Evolutionary conservation across 2,329 filamentous ascomycete genomes (phyloP), one percentile per base, ranked within the genome.

Genomic region (Penicillium paneum): DNA sequence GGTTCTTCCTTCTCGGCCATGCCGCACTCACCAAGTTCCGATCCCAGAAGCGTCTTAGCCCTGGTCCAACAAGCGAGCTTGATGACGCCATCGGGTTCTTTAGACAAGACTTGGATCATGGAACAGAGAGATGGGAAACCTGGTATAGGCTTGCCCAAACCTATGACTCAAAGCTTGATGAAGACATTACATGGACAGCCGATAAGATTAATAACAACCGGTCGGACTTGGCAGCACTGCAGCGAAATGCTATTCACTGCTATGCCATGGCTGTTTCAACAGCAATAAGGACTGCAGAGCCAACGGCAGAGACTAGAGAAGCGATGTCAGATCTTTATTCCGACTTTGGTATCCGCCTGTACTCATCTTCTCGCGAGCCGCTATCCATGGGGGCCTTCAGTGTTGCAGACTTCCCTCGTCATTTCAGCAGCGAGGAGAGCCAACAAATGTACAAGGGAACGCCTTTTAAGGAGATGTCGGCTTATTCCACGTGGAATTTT

Each of bases 1-100:
- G 93, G 93, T 96, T 91, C 71, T 96, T 94, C 71, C 77, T 97
- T 29, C 83, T 96, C 58, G 93, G 93, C 19, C 89, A 94, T 80
- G 89, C 96, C 52, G 87, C 90, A 2, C 80, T 97, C 53, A 90
- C 88, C 40, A 96, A 91, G 66, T 97, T 96, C 83, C 69, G 89
- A 78, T 78, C 82, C 76, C 74, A 92, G 80, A 90, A 93, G 65
- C 84, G 91, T 19, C 82, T 91, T 64, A 90, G 84, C 3, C 88
- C 89, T 1, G 87, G 87, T 3, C 87, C 90, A 13, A 93, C 89
- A 0, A 90, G 93, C 62, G 91, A 96, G 66, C 78, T 96, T 46
- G 88, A 92, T 48, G 87, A 91, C 49, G 91, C 90, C 3, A 85
- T 89, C 42, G 87, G 85, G 0, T 94, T 91, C 67, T 83, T 96